Conservation (phyloP, 2,329 filamentous ascomycete genomes). For the Fusarium sp. region DNA sequence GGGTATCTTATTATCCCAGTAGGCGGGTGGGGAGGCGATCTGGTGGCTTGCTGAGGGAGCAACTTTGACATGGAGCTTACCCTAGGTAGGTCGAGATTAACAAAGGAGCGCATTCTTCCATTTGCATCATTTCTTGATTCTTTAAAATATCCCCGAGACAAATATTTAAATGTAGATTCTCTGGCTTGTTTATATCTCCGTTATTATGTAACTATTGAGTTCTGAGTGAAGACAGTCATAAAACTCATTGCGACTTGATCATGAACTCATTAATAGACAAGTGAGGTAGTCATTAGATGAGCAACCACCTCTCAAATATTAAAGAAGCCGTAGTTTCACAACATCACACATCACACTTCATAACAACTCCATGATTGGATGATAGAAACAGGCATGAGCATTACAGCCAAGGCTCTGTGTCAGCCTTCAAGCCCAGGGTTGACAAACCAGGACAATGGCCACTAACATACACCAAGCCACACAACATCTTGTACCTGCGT, state of each 20-base stretch:
- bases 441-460: background rate
- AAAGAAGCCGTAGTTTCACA: background rate
- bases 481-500: constrained; percentile 24
- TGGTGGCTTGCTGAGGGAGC: background rate
- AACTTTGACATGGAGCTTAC: background rate
- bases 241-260: too few relatives aligned
- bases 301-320: too few relatives aligned
- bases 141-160: too few relatives aligned
- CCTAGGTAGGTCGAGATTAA: background rate
- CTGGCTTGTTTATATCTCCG: background rate
- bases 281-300: too few relatives aligned
- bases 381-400: background rate
- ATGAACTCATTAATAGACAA: too few relatives aligned
- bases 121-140: rapidly evolving
- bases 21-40: background rate
- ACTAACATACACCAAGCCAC: constrained; percentile 12
- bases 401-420: background rate
- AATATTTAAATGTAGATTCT: rapidly evolving
- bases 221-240: background rate
- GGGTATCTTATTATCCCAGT: too few relatives aligned
- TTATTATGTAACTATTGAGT: background rate
- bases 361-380: background rate
- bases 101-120: background rate
- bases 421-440: background rate
- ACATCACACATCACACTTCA: background rate